phyloP scores from a whole-genome alignment of 768 basidiomycete genomes.

The Hortiboletus flavorubellus region DNA sequence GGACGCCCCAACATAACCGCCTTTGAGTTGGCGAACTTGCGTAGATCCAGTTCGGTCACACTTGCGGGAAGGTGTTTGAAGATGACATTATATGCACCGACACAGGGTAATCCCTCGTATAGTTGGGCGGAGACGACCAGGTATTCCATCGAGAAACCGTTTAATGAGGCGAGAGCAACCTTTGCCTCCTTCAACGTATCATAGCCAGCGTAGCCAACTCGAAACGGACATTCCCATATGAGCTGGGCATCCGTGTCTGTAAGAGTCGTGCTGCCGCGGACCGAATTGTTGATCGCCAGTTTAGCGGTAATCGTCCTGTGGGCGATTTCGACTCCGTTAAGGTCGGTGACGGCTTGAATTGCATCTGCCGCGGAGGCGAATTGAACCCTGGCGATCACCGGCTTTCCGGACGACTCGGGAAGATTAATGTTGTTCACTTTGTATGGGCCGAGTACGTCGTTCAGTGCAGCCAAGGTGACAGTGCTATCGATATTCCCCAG shows the following conservation, averaged over 20 bases:
- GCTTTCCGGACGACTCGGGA: conserved; percentile 23
- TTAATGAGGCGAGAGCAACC: conserved; percentile 44
- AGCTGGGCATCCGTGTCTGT: conserved; percentile 56
- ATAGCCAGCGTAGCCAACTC: conserved; percentile 64
- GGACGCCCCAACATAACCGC: conserved; percentile 52
- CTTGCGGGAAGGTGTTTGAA: conserved; percentile 52
- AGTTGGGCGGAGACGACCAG: conserved; percentile 44
- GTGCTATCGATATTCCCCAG: conserved; percentile 47
- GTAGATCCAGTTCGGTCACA: conserved; percentile 39
- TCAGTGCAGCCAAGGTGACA: conserved; percentile 36
- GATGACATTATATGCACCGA: conserved; percentile 59
- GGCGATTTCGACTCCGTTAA: conserved; percentile 46
- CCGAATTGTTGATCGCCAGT: conserved; percentile 41
- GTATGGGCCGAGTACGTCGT: conserved; percentile 40
- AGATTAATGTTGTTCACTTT: conserved; percentile 39
- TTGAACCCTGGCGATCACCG: conserved; percentile 39
- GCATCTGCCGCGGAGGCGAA: conserved; percentile 51
- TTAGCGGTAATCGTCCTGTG: conserved; percentile 42
- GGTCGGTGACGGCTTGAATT: conserved; percentile 44
- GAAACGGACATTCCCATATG: conserved; percentile 55
- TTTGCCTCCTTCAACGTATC: conserved; percentile 45
- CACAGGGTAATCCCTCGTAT: conserved; percentile 55
- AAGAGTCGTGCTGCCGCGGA: conserved; percentile 37
- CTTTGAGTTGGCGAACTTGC: conserved; percentile 43
- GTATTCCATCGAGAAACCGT: conserved; percentile 36